Percentiles rank a stretch among this genome's conserved stretches.
These are phyloP conservation scores for Rhizoctonia solani DNA, from an alignment of 1,284 basidiomycete genomes.

Conservation along the genomic window DNA sequence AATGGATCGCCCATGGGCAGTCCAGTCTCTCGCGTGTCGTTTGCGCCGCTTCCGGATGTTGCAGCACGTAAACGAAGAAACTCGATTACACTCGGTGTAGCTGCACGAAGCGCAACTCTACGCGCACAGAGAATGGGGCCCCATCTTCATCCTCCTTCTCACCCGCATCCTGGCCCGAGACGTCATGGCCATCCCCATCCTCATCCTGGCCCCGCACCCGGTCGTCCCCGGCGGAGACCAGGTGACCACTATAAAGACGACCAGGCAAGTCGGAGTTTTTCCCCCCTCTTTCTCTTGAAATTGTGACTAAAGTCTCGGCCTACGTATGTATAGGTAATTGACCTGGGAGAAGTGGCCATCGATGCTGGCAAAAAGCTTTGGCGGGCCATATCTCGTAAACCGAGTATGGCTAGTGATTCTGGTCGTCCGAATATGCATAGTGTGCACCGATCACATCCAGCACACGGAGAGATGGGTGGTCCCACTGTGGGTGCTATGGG, in stretches of 20 bases:
- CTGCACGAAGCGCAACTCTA: conserved; percentile 22
- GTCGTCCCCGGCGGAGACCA: conserved; percentile 7
- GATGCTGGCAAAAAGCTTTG: conserved; percentile 33
- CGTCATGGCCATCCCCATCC: background rate
- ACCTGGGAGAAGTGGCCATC: conserved; percentile 32
- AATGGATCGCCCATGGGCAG: background rate
- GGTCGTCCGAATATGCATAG: conserved; percentile 1
- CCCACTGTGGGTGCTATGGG: conserved; percentile 24
- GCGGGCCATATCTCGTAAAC: conserved; percentile 16
- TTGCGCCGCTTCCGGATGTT: conserved; percentile 30
- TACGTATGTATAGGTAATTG: conserved; percentile 7
- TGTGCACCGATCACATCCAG: too few relatives aligned
- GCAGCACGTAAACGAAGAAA: conserved; percentile 20
- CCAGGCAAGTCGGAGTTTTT: background rate
- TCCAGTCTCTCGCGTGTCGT: conserved; percentile 4
- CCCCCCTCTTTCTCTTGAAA: background rate
- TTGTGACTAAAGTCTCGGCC: too few relatives aligned
- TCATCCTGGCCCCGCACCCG: conserved; percentile 2
- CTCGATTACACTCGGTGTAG: conserved; percentile 34
- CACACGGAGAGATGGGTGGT: conserved; percentile 15
- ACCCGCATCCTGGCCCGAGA: background rate
- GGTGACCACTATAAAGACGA: conserved; percentile 9
- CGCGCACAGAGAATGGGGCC: conserved; percentile 11
- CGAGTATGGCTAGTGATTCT: conserved; percentile 7
- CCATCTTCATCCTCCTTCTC: background rate